Evolutionary conservation across 2,329 filamentous ascomycete species (phyloP).

Genomic region (Arthrobotrys megalospora): DNA sequence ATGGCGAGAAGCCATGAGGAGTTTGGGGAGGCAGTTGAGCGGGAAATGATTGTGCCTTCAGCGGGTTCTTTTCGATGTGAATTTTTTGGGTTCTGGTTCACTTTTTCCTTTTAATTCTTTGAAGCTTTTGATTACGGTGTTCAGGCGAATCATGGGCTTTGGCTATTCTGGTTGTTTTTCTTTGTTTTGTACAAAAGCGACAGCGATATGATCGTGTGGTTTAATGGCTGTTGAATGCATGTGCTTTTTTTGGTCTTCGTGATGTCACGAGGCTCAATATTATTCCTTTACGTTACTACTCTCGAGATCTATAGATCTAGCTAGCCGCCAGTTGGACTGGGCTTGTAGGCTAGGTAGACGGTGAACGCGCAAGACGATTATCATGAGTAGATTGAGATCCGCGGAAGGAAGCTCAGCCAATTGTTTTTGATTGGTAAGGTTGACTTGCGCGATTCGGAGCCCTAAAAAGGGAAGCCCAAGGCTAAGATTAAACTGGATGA

Average conservation of each 20-base stretch:
- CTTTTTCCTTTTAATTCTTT: neutral
- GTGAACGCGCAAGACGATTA: neutral
- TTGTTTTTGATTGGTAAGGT: neutral
- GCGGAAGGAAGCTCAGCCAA: neutral
- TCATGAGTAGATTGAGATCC: neutral
- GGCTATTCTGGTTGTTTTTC: too few relatives aligned
- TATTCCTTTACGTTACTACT: too few relatives aligned
- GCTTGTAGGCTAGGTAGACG: too few relatives aligned
- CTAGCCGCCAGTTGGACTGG: too few relatives aligned
- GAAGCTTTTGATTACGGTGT: too few relatives aligned
- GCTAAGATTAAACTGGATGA: neutral
- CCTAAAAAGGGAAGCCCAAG: conserved; percentile 1
- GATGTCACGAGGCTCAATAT: too few relatives aligned
- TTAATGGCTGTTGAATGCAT: too few relatives aligned
- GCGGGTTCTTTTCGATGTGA: neutral
- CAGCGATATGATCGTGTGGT: too few relatives aligned
- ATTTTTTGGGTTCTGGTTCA: neutral
- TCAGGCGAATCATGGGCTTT: too few relatives aligned
- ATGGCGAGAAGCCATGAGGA: conserved; percentile 56
- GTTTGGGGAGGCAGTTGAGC: conserved; percentile 39
- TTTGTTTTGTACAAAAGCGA: too few relatives aligned
- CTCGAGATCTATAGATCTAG: too few relatives aligned
- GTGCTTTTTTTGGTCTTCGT: too few relatives aligned
- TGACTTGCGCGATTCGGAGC: conserved; percentile 46
- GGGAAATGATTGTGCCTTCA: conserved; percentile 14